A percentile compares a stretch with the other conserved stretches of the same genome.
Conservation (phyloP, 2,329 filamentous ascomycete species). For the Ophiostoma ips region DNA sequence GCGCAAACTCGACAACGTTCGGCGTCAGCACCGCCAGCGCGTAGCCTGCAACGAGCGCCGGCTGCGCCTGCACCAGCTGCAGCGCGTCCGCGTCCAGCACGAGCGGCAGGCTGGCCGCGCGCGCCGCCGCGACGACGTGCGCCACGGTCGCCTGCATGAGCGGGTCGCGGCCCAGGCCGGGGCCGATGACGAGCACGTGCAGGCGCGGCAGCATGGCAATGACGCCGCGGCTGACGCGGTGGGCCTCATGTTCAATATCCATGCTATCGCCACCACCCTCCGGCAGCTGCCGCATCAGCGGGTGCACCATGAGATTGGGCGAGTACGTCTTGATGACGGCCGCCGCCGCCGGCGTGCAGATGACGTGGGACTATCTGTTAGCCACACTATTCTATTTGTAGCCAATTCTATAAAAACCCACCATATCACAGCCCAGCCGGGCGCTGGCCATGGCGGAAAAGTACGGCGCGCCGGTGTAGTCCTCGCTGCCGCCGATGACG, state of each 20-base stretch:
- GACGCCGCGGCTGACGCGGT: slow-evolving; percentile 50
- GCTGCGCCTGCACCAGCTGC: slow-evolving; percentile 59
- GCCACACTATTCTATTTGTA: background rate
- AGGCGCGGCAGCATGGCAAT: slow-evolving; percentile 71
- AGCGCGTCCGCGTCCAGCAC: slow-evolving; percentile 89
- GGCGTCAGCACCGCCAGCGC: slow-evolving; percentile 78
- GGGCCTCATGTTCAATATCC: slow-evolving; percentile 39
- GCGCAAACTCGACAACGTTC: slow-evolving; percentile 83
- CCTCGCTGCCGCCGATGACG: slow-evolving; percentile 87
- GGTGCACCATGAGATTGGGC: slow-evolving; percentile 96
- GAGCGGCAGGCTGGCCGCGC: slow-evolving; percentile 57
- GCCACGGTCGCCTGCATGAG: slow-evolving; percentile 82
- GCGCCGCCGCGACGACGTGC: slow-evolving; percentile 64
- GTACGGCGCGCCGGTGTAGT: slow-evolving; percentile 95
- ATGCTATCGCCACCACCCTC: background rate
- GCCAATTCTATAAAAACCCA: background rate
- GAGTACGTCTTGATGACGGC: slow-evolving; percentile 95
- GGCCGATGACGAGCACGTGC: slow-evolving; percentile 85
- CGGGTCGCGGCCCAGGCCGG: slow-evolving; percentile 76
- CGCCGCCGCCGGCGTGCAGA: slow-evolving; percentile 80
- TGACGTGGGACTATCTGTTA: slow-evolving; percentile 61
- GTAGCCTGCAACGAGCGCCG: slow-evolving; percentile 68
- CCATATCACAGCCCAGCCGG: slow-evolving; percentile 74
- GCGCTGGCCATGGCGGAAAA: slow-evolving; percentile 97
- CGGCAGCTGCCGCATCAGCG: slow-evolving; percentile 65